phyloP scores from a whole-genome alignment of 2,329 filamentous ascomycete genomes.

The Fusarium xylarioides region DNA sequence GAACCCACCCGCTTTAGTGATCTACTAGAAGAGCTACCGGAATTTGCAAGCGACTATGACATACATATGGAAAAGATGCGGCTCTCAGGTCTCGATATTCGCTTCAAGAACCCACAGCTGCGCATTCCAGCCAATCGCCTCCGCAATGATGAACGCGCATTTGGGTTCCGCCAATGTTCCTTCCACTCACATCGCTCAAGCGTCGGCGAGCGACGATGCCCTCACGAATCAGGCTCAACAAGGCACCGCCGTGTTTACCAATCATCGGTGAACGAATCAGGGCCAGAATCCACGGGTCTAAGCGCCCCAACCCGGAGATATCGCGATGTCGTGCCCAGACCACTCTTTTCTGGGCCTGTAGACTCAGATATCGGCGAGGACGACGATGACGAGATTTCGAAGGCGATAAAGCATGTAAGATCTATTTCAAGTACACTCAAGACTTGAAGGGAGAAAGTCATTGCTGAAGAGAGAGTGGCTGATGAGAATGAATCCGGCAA shows the following conservation, averaged over 20 bases:
- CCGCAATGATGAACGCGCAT: constrained; percentile 64
- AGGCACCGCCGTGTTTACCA: constrained; percentile 23
- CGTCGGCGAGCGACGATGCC: constrained; percentile 64
- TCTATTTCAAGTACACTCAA: constrained; percentile 46
- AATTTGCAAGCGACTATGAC: constrained; percentile 61
- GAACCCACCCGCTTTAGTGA: constrained; percentile 51
- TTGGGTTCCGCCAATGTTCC: constrained; percentile 69
- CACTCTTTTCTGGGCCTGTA: constrained; percentile 40
- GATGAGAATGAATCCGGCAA: background rate
- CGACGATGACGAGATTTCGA: constrained; percentile 44
- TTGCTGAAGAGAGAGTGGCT: background rate
- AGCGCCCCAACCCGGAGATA: constrained; percentile 37
- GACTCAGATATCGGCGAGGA: constrained; percentile 41
- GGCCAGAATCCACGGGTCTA: constrained; percentile 28
- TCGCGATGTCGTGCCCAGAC: constrained; percentile 38
- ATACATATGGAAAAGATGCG: constrained; percentile 63
- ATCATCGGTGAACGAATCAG: constrained; percentile 11
- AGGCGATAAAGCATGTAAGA: constrained; percentile 45
- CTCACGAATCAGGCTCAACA: constrained; percentile 48
- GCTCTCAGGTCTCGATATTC: constrained; percentile 59
- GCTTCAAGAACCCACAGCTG: constrained; percentile 69
- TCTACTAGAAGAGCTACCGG: constrained; percentile 56
- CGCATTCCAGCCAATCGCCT: constrained; percentile 65
- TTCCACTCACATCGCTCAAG: constrained; percentile 67
- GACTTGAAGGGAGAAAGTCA: constrained; percentile 21